These are phyloP conservation scores for Trichophyton equinum DNA, from an alignment of 2,329 filamentous ascomycete genomes.

Conservation along the genomic window DNA sequence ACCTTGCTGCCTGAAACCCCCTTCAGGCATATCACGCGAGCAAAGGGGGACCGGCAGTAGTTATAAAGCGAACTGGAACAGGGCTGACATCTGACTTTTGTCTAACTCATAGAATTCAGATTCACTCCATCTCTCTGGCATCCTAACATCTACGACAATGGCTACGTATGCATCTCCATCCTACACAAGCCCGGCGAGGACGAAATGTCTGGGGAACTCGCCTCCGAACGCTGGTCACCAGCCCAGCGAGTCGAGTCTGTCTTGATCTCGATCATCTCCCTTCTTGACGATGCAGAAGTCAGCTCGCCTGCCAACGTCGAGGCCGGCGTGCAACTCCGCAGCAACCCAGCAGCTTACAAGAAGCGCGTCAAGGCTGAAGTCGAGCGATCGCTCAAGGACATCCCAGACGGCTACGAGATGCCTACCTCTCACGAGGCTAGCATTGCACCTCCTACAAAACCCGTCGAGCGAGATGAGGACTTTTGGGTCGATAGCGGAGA, in stretches of 20 bases:
- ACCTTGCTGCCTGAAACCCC: not conserved
- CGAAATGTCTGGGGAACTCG: conserved; percentile 77
- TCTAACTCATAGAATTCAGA: conserved; percentile 44
- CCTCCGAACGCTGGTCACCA: conserved; percentile 87
- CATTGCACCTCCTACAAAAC: conserved; percentile 16
- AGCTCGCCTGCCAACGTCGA: conserved; percentile 92
- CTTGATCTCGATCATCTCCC: conserved; percentile 76
- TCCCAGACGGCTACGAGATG: conserved; percentile 69
- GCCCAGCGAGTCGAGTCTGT: conserved; percentile 91
- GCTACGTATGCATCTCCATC: conserved; percentile 90
- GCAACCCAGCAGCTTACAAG: conserved; percentile 58
- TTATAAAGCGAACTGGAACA: too few relatives aligned
- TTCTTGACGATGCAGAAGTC: conserved; percentile 89
- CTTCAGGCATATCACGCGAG: not conserved
- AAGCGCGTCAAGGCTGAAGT: conserved; percentile 56
- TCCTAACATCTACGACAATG: conserved; percentile 86
- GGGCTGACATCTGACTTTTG: not conserved
- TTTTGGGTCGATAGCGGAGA: conserved; percentile 67
- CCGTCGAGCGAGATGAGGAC: conserved; percentile 44
- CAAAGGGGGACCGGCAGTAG: too few relatives aligned
- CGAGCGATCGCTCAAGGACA: conserved; percentile 61
- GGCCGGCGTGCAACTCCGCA: conserved; percentile 73
- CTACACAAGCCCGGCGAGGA: conserved; percentile 87
- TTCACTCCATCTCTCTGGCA: conserved; percentile 74
- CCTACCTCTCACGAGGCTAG: conserved; percentile 55